Base-by-base conservation (phyloP, 768 basidiomycete species). In the Mycena vitilis region DNA sequence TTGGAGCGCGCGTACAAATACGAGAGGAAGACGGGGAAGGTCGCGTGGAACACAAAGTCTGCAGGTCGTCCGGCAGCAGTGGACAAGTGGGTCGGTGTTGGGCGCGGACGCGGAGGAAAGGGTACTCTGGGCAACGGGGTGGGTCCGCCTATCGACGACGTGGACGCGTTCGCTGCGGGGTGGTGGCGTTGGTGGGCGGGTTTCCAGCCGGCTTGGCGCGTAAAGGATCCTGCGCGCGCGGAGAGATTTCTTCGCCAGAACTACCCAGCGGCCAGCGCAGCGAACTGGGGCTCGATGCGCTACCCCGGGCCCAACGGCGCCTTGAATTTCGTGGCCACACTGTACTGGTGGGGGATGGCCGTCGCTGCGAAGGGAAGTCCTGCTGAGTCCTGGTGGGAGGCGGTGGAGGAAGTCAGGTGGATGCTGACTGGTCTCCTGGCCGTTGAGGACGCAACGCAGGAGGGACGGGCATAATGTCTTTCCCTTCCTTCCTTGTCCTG, bases 311-410 rank as follows among this genome's bases (percentile, higher is more conserved):
- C 25, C 9, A 53, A 53, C 16, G 52, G 52, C 30, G 34, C 34
- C 4, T 30, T 53, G 2, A 53, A 30, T 16, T 36, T 53, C 11
- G 34, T 53, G 52, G 52, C 52, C 4, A 36, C 11, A 13, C 22
- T 53, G 6, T 53, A 53, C 52, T 53, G 52, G 52, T 53, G 52
- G 52, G 52, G 52, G 11, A 53, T n/a, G 34, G 34, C 15, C 5
- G 52, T 36, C 5, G 34, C 3, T 25, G 16, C 10, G 7, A 6
- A 34, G 16, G 52, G 34, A 7, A 16, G 8, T 7, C 6, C 6
- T 40, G 8, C 8, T 13, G 34, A 53, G 16, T 53, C 30, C 4
- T 53, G 52, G 52, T 7, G 30, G 30, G 52, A 53, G 52, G 52
- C 52, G 7, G 30, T 53, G 34, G 16, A 20, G 5, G 52, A 53